Percentiles rank a stretch among this genome's conserved stretches.
Conservation (phyloP, 352 stramenopile species). For the Phytophthora aleatoria region DNA sequence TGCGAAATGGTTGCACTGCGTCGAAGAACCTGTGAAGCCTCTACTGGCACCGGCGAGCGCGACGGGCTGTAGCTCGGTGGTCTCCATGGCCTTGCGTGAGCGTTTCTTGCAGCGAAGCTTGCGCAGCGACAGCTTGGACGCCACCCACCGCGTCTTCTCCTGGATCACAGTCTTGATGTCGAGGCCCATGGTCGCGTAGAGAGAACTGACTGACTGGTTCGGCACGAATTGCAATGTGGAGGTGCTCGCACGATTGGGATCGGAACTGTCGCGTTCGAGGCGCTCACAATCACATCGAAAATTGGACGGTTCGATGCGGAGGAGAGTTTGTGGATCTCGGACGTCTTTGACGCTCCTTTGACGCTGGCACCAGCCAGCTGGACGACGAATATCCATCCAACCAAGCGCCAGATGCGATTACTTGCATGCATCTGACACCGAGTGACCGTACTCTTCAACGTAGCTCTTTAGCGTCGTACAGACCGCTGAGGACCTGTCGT, state of each 20-base stretch:
- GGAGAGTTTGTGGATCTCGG: constrained; percentile 13
- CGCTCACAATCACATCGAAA: constrained; percentile 15
- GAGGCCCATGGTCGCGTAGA: constrained; percentile 21
- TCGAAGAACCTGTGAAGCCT: constrained; percentile 40
- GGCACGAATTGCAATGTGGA: constrained; percentile 27
- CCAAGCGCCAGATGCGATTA: constrained; percentile 23
- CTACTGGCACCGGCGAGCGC: constrained; percentile 41
- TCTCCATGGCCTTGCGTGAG: constrained; percentile 29
- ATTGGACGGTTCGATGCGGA: constrained; percentile 17
- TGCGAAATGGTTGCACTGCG: constrained; percentile 44
- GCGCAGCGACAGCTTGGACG: constrained; percentile 33
- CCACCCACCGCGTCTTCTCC: constrained; percentile 38
- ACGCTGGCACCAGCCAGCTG: constrained; percentile 13
- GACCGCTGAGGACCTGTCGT: constrained; percentile 8
- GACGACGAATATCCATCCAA: constrained; percentile 24
- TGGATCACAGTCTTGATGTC: constrained; percentile 28
- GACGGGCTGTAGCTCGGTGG: constrained; percentile 35
- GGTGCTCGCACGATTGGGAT: constrained; percentile 15
- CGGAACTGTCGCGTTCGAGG: not conserved
- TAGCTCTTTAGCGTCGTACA: constrained; percentile 6
- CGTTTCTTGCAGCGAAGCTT: constrained; percentile 25
- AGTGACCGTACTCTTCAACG: constrained; percentile 6
- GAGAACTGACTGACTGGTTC: constrained; percentile 5
- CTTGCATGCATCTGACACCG: constrained; percentile 12
- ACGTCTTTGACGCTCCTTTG: constrained; percentile 16